Base-by-base conservation (phyloP, 768 basidiomycete species). In the Kwoniella heveanensis region DNA sequence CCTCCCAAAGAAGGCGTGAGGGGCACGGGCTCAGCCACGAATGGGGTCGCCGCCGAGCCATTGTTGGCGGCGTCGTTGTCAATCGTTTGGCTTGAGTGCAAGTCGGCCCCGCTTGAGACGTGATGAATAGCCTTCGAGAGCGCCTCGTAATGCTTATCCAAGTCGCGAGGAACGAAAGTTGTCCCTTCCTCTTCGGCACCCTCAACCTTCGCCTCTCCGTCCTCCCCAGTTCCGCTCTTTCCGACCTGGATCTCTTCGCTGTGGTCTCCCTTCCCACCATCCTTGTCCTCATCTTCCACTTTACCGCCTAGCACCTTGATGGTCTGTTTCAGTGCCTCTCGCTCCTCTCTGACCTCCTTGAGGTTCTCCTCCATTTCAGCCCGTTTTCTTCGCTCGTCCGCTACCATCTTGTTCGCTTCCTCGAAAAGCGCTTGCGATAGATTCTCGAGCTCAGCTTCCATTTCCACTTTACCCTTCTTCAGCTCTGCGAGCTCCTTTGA, bases 361-460 rank as follows among this genome's bases (percentile, higher is more conserved):
- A 74, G 65, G 22, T 66, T 68, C 26, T 79, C 76, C 62, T 79
- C 78, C 62, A 68, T 53, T 57, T 77, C 78, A 0, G 70, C 65
- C 37, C 71, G 39, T 30, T 66, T 67, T 57, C 70, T 68, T 24
- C 79, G 58, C 54, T 81, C 80, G 30, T 81, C 78, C 15, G 74
- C 65, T 12, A 81, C 80, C 78, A 81, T 80, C 73, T 76, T 76
- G 68, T 81, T 81, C 2, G 80, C 80, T 57, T 81, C 80, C 50
- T 79, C 80, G 57, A 81, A 81, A 25, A 81, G 62, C 22, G 78
- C 78, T 50, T 79, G 77, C 57, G 61, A 64, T 21, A 81, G 66
- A 10, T 64, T 64, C 62, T 81, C 80, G 39, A 81, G 62, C 54
- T 81, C 80, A 10, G 66, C 74, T 50, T 81, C 80, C 66, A 81